A percentile compares a stretch with the other conserved stretches of the same genome.
phyloP scores from a whole-genome alignment of 441 rosid genomes.

The Eutrema salsugineum region DNA sequence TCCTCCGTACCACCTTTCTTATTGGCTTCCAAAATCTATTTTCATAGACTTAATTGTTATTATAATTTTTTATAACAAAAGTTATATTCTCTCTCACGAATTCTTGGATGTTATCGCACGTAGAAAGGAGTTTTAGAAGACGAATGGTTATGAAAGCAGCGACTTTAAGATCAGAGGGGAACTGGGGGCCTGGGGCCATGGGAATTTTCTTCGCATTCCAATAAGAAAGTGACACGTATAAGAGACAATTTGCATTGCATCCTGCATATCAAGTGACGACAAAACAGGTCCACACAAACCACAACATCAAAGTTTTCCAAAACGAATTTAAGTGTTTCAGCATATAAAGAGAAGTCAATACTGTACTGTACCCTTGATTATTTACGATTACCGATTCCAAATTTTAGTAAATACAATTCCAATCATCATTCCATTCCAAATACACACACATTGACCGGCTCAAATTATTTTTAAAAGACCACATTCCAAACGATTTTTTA shows the following conservation, averaged over 20 bases:
- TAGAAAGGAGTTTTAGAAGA: neutral
- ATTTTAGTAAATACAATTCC: neutral
- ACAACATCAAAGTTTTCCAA: conserved; percentile 6
- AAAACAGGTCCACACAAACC: conserved; percentile 6
- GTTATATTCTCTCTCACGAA: neutral
- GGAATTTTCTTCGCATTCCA: neutral
- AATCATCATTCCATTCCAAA: neutral
- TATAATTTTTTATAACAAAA: too few relatives aligned
- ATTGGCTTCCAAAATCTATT: too few relatives aligned
- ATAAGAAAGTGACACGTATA: neutral
- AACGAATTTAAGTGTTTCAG: neutral
- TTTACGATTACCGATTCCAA: neutral
- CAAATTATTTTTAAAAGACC: too few relatives aligned
- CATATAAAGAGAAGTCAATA: neutral
- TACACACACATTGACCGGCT: neutral
- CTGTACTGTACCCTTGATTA: neutral
- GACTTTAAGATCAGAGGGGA: neutral
- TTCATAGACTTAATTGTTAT: too few relatives aligned
- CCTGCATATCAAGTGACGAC: conserved; percentile 30
- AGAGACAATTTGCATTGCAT: conserved; percentile 19
- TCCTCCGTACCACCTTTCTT: too few relatives aligned
- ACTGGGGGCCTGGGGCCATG: neutral
- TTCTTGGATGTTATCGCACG: conserved; percentile 15
- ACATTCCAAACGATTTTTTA: too few relatives aligned
- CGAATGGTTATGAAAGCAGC: conserved; percentile 19